Evolutionary conservation across 805 yeast species (phyloP).

Genomic region (Candida schatavii): DNA sequence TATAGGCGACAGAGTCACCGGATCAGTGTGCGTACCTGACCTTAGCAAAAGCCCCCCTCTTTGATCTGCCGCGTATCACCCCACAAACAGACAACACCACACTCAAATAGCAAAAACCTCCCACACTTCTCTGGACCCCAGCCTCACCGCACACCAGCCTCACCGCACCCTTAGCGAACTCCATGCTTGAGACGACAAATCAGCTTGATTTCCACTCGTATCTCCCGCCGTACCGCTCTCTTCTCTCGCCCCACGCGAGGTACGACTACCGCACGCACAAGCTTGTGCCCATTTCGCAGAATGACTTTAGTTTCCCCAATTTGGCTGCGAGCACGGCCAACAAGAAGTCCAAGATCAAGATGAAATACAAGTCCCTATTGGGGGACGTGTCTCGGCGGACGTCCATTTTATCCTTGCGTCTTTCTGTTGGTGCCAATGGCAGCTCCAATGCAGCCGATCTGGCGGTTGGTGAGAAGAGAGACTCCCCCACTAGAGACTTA

Average conservation of each 20-base stretch:
- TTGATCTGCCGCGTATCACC: too few relatives aligned
- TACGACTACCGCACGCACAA: constrained; percentile 51
- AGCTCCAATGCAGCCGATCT: neutral
- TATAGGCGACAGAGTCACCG: too few relatives aligned
- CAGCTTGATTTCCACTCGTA: constrained; percentile 24
- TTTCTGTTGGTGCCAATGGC: constrained; percentile 13
- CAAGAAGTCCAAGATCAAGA: constrained; percentile 26
- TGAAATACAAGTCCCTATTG: constrained; percentile 48
- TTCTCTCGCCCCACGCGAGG: constrained; percentile 45
- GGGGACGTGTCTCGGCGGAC: constrained; percentile 46
- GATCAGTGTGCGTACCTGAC: too few relatives aligned
- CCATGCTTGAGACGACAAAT: constrained; percentile 1
- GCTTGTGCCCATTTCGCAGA: constrained; percentile 35
- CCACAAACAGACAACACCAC: too few relatives aligned
- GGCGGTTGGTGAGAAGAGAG: too few relatives aligned
- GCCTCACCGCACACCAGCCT: neutral
- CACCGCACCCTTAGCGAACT: neutral
- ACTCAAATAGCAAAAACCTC: too few relatives aligned
- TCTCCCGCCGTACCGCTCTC: constrained; percentile 53
- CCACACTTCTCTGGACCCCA: too few relatives aligned
- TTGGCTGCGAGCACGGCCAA: constrained; percentile 5
- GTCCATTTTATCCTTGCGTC: constrained; percentile 35
- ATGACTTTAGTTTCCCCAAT: constrained; percentile 22
- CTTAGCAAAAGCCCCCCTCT: too few relatives aligned
- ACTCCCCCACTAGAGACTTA: neutral